Percentiles rank a stretch among this genome's conserved stretches.
These are phyloP conservation scores for Volvox africanus DNA, from an alignment of 139 green algal genomes.

Conservation along the genomic window DNA sequence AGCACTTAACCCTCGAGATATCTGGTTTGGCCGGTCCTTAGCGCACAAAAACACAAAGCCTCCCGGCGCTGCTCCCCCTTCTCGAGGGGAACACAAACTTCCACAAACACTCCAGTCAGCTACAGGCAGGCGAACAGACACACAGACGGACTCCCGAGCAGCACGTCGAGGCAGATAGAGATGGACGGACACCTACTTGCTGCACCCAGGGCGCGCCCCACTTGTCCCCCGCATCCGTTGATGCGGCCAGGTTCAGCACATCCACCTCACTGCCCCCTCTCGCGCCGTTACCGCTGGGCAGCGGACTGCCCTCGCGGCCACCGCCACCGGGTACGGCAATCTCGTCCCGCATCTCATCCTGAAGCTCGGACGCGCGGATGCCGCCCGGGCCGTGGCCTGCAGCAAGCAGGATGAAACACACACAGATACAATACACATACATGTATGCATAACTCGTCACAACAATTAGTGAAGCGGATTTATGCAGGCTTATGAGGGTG, in stretches of 20 bases:
- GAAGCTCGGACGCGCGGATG: constrained; percentile 2
- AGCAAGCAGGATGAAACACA: not conserved
- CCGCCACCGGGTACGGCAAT: not conserved
- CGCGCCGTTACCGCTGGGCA: not conserved
- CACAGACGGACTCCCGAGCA: not conserved
- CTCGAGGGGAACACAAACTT: no score
- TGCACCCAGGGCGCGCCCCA: constrained; percentile 51
- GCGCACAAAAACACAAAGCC: no score
- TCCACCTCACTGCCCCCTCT: not conserved
- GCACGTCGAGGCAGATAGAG: no score
- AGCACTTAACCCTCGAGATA: no score
- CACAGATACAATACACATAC: not conserved
- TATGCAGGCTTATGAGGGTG: no score
- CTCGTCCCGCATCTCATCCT: not conserved
- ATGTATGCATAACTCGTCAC: not conserved
- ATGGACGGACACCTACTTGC: constrained; percentile 2
- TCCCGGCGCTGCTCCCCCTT: no score
- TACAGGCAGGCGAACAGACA: not conserved
- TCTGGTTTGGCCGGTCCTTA: no score
- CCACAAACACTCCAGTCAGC: no score
- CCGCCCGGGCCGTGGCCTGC: constrained; percentile 13
- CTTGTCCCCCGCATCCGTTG: constrained; percentile 4
- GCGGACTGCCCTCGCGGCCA: not conserved
- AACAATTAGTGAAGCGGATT: no score
- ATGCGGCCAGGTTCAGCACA: not conserved